These are phyloP conservation scores for Polygonum aviculare DNA, from an alignment of 148 eudicot species.

Conservation along the genomic window DNA sequence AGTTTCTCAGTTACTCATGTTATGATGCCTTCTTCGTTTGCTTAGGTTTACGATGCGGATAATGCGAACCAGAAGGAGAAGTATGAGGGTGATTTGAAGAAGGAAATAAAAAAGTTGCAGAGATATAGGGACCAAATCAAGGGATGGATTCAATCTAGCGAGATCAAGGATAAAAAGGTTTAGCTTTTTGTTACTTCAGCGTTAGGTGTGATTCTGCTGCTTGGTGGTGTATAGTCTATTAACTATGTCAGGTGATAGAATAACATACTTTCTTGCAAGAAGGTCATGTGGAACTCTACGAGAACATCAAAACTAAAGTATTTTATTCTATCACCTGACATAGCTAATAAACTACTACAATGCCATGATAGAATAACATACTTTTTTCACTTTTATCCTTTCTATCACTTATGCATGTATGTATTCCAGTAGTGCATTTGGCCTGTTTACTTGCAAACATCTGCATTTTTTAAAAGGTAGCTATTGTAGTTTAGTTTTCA, in stretches of 20 bases:
- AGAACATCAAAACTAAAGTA: too few relatives aligned
- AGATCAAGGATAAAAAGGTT: slow-evolving; percentile 98
- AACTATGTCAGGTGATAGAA: not conserved
- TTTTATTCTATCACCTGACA: too few relatives aligned
- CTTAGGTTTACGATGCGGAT: slow-evolving; percentile 88
- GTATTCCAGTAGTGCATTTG: not conserved
- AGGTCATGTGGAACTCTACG: too few relatives aligned
- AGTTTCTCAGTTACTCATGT: not conserved
- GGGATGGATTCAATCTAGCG: slow-evolving; percentile 97
- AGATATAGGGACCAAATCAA: slow-evolving; percentile 96
- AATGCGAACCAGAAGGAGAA: slow-evolving; percentile 98
- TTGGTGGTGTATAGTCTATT: not conserved
- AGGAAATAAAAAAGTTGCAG: slow-evolving; percentile 97
- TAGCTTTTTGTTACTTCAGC: not conserved
- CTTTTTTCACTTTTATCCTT: not conserved
- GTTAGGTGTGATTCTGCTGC: not conserved
- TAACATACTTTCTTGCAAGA: not conserved
- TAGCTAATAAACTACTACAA: too few relatives aligned
- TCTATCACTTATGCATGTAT: not conserved
- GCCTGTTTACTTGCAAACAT: not conserved
- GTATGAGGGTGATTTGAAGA: slow-evolving; percentile 97
- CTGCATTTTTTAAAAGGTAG: not conserved
- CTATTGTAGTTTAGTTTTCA: not conserved
- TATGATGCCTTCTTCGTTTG: not conserved
- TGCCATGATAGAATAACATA: not conserved